Conservation (phyloP, 768 basidiomycete species). For the Leccinum fibrillosum region DNA sequence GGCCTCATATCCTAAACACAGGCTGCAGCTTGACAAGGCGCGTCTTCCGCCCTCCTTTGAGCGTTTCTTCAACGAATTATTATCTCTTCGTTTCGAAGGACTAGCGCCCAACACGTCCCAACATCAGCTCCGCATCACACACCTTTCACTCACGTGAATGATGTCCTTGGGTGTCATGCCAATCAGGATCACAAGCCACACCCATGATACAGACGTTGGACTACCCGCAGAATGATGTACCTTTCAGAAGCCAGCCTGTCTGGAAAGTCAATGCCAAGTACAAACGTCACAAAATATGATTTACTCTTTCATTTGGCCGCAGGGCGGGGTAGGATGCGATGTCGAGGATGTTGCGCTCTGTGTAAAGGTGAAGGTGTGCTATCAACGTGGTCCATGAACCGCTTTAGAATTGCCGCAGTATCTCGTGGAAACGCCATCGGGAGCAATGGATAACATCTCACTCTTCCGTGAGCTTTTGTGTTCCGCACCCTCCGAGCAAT, state of each 20-base stretch:
- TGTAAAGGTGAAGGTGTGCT: slow-evolving; percentile 62
- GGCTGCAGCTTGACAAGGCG: slow-evolving; percentile 29
- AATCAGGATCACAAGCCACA: background rate
- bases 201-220: slow-evolving; percentile 50
- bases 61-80: slow-evolving; percentile 52
- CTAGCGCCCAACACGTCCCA: slow-evolving; percentile 42
- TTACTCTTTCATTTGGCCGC: slow-evolving; percentile 69
- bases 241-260: slow-evolving; percentile 48
- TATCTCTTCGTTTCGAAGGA: slow-evolving; percentile 69
- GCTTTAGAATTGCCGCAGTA: slow-evolving; percentile 42
- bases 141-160: slow-evolving; percentile 54
- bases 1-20: background rate
- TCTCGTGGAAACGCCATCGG: slow-evolving; percentile 40
- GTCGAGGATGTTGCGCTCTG: slow-evolving; percentile 51
- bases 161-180: slow-evolving; percentile 45
- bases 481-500: slow-evolving; percentile 47
- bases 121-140: slow-evolving; percentile 34
- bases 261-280: slow-evolving; percentile 58
- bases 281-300: slow-evolving; percentile 57
- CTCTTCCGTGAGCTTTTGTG: slow-evolving; percentile 63
- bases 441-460: slow-evolving; percentile 26
- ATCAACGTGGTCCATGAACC: slow-evolving; percentile 53
- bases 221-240: slow-evolving; percentile 61
- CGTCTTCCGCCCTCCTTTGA: slow-evolving; percentile 49
- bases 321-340: slow-evolving; percentile 51